A percentile compares a stretch with the other conserved stretches of the same genome.
Evolutionary conservation across 2,329 filamentous ascomycete species (phyloP).

Genomic region (Xylaria multiplex): DNA sequence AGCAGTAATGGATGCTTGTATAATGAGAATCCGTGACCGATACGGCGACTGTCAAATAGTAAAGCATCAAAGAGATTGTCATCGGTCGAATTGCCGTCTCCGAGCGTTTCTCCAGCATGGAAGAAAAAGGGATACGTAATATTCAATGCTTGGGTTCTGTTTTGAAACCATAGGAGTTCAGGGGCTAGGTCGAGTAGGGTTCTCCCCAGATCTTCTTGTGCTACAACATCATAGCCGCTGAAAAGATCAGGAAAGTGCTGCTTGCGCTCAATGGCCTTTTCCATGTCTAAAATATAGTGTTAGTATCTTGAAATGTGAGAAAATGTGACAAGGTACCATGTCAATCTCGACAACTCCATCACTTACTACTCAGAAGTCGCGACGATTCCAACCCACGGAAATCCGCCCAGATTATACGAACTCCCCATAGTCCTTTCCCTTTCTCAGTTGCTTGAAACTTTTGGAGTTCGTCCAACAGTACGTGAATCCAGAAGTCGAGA

Average conservation of each 20-base stretch:
- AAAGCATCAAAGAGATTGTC: constrained; percentile 76
- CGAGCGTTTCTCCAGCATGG: constrained; percentile 74
- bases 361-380: constrained; percentile 27
- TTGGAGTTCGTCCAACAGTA: constrained; percentile 32
- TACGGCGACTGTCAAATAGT: constrained; percentile 70
- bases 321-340: neutral
- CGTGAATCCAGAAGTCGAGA: constrained; percentile 30
- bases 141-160: constrained; percentile 65
- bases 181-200: constrained; percentile 69
- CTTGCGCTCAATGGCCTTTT: constrained; percentile 32
- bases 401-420: constrained; percentile 36
- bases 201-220: constrained; percentile 70
- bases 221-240: constrained; percentile 71
- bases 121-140: constrained; percentile 74
- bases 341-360: too few relatives aligned
- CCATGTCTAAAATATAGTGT: constrained; percentile 21
- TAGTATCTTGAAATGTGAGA: neutral
- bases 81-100: constrained; percentile 69
- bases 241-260: constrained; percentile 32
- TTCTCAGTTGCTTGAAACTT: constrained; percentile 35
- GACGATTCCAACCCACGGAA: constrained; percentile 11
- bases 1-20: constrained; percentile 76
- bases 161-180: constrained; percentile 74
- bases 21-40: constrained; percentile 73
- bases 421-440: constrained; percentile 32